phyloP scores from a whole-genome alignment of 805 yeast genomes.

The Yarrowia osloensis region DNA sequence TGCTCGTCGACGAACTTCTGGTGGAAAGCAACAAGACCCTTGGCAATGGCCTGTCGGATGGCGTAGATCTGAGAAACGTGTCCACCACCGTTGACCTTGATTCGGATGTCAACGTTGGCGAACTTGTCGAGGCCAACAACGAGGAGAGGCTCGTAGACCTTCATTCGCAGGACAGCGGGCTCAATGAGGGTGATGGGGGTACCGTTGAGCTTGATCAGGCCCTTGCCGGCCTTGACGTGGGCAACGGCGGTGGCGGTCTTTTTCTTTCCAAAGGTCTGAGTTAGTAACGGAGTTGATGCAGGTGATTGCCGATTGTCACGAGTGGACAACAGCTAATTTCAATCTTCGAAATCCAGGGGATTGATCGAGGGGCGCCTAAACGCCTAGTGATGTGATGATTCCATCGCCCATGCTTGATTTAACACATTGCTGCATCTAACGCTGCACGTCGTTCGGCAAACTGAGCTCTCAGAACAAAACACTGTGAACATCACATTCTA shows the following conservation, averaged over 20 bases:
- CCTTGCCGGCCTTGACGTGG: conserved; percentile 98
- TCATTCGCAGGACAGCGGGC: conserved; percentile 99
- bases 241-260: conserved; percentile 99
- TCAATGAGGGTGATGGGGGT: conserved; percentile 98
- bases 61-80: conserved; percentile 99
- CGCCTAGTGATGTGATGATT: too few relatives aligned
- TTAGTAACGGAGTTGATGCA: too few relatives aligned
- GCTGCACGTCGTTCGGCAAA: too few relatives aligned
- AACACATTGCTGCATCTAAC: too few relatives aligned
- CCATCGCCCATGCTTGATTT: too few relatives aligned
- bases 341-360: too few relatives aligned
- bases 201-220: conserved; percentile 99
- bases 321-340: too few relatives aligned
- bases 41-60: conserved; percentile 99
- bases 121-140: conserved; percentile 98
- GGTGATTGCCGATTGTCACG: too few relatives aligned
- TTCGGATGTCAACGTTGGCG: conserved; percentile 97
- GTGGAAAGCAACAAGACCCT: conserved; percentile 99
- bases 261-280: conserved; percentile 98
- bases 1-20: conserved; percentile 99
- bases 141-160: conserved; percentile 99
- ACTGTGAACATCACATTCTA: too few relatives aligned
- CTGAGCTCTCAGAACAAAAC: too few relatives aligned
- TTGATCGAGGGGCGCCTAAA: too few relatives aligned
- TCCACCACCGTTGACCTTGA: conserved; percentile 99